A percentile compares a stretch with the other conserved stretches of the same genome.
These are phyloP conservation scores for Coemansia reversa DNA, from an alignment of 192 early-diverging fungal genomes.

Conservation along the genomic window DNA sequence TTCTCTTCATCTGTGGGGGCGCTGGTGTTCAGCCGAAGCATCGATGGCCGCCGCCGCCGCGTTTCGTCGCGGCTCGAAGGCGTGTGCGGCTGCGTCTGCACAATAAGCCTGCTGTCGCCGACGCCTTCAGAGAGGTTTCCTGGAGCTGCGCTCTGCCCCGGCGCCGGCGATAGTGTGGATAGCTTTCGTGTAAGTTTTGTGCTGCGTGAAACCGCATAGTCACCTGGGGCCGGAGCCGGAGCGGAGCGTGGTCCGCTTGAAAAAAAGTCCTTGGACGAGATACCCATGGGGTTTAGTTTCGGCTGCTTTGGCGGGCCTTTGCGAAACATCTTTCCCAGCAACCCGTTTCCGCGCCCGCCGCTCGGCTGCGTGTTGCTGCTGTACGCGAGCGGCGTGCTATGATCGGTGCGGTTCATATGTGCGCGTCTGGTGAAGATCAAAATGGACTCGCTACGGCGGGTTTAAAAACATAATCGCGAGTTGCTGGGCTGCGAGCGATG, in stretches of 20 bases:
- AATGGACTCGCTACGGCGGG: no score
- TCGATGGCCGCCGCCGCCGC: conserved; percentile 22
- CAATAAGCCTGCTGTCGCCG: neutral
- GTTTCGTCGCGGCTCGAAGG: conserved; percentile 7
- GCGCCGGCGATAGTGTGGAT: conserved; percentile 20
- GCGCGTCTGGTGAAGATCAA: no score
- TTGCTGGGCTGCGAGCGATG: neutral
- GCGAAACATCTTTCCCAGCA: conserved; percentile 50
- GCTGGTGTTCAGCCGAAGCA: conserved; percentile 7
- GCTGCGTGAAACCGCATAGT: conserved; percentile 11
- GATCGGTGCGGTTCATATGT: no score
- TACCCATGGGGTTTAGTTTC: conserved; percentile 47
- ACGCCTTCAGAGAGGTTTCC: conserved; percentile 23
- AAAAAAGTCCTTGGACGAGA: conserved; percentile 52
- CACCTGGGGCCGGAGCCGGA: conserved; percentile 3
- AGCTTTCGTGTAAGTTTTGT: conserved; percentile 32
- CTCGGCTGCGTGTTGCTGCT: neutral
- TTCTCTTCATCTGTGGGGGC: conserved; percentile 1
- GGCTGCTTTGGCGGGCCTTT: conserved; percentile 45
- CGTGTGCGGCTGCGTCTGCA: conserved; percentile 12
- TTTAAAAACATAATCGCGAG: neutral
- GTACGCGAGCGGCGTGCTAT: no score
- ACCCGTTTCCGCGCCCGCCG: conserved; percentile 23
- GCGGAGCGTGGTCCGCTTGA: conserved; percentile 21
- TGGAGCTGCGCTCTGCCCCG: conserved; percentile 9